phyloP scores from a whole-genome alignment of 805 yeast species.

The Candida ovalis region DNA sequence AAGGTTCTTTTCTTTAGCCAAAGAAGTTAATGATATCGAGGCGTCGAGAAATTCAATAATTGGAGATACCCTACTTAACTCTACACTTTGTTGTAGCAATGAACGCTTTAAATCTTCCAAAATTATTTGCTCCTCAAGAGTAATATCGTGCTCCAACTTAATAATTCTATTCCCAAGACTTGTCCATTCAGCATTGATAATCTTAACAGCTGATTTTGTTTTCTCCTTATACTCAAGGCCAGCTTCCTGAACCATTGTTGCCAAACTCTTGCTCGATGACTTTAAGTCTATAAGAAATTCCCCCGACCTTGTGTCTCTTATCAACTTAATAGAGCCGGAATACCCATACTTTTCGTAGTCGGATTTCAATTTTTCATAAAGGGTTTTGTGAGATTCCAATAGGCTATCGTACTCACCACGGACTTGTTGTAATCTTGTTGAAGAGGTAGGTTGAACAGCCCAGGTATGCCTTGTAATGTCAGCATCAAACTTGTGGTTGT shows the following conservation, averaged over 20 bases:
- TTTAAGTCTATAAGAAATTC: slow-evolving; percentile 27
- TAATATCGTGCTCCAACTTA: slow-evolving; percentile 42
- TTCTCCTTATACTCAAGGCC: slow-evolving; percentile 20
- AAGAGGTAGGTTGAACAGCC: slow-evolving; percentile 23
- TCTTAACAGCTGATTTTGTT: slow-evolving; percentile 25
- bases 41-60: slow-evolving; percentile 66
- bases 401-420: slow-evolving; percentile 20
- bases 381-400: slow-evolving; percentile 7
- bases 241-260: slow-evolving; percentile 11
- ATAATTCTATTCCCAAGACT: slow-evolving; percentile 48
- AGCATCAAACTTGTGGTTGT: slow-evolving; percentile 18
- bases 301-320: slow-evolving; percentile 24
- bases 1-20: slow-evolving; percentile 66
- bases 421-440: slow-evolving; percentile 13
- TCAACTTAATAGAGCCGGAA: slow-evolving; percentile 20
- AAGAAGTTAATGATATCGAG: slow-evolving; percentile 62
- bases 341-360: slow-evolving; percentile 19
- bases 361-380: slow-evolving; percentile 8
- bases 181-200: slow-evolving; percentile 48
- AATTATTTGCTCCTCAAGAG: slow-evolving; percentile 50
- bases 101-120: slow-evolving; percentile 44
- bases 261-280: slow-evolving; percentile 23
- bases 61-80: slow-evolving; percentile 46
- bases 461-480: slow-evolving; percentile 24
- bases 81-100: slow-evolving; percentile 41